phyloP scores from a whole-genome alignment of 257 asterid genomes.

The Coffea canephora region DNA sequence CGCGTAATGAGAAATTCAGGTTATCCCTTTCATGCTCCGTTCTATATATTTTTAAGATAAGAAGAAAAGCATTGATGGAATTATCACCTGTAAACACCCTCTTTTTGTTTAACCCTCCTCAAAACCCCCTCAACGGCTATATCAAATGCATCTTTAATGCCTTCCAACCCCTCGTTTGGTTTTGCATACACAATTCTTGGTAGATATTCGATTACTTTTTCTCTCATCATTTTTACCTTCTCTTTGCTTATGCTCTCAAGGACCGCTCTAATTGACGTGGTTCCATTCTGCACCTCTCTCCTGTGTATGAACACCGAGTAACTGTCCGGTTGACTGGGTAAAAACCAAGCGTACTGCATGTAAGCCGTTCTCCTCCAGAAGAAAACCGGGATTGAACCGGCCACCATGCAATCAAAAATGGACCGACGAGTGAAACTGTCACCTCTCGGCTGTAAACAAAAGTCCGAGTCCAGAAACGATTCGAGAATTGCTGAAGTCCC shows the following conservation, averaged over 20 bases:
- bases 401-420: conserved; percentile 85
- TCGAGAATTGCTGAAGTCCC: conserved; percentile 61
- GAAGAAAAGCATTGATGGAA: background rate
- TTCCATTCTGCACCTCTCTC: conserved; percentile 57
- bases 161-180: conserved; percentile 47
- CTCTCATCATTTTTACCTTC: conserved; percentile 54
- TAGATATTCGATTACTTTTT: conserved; percentile 53
- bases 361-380: conserved; percentile 81
- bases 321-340: conserved; percentile 61
- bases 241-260: conserved; percentile 43
- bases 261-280: conserved; percentile 41
- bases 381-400: conserved; percentile 86
- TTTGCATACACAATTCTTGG: conserved; percentile 59
- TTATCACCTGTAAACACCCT: conserved; percentile 44
- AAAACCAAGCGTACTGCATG: conserved; percentile 72
- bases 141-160: conserved; percentile 74
- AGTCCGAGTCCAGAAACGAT: conserved; percentile 65
- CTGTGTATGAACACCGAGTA: conserved; percentile 78
- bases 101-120: conserved; percentile 46
- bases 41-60: too few species aligned
- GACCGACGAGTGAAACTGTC: conserved; percentile 81
- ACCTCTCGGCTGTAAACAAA: conserved; percentile 88
- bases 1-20: too few species aligned
- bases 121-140: conserved; percentile 67
- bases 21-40: too few species aligned